A percentile compares a stretch with the other conserved stretches of the same genome.
Evolutionary conservation across 164 flowering plant species (phyloP).

Genomic region (Cinnamomum chago): DNA sequence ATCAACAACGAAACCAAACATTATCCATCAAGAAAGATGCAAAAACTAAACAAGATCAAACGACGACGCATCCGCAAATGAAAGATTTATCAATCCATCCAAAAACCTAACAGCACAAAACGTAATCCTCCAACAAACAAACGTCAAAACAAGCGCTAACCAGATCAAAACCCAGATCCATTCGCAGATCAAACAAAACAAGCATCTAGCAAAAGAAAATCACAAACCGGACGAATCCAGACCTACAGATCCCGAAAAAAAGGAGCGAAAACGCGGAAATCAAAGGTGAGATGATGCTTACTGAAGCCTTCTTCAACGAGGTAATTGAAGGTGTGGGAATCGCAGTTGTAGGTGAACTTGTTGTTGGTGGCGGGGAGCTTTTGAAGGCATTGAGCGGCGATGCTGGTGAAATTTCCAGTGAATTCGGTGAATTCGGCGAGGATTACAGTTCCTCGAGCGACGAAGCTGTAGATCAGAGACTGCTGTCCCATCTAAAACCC

Average conservation of each 20-base stretch:
- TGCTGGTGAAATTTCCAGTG: slow-evolving; percentile 24
- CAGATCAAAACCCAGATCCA: background rate
- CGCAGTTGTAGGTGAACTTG: slow-evolving; percentile 29
- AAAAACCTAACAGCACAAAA: background rate
- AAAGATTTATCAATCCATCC: too few species aligned
- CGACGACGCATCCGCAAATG: background rate
- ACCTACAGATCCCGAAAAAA: background rate
- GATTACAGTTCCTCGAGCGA: slow-evolving; percentile 25
- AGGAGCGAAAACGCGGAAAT: background rate
- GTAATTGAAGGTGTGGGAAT: slow-evolving; percentile 28
- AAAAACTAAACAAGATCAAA: background rate
- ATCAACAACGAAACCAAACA: background rate
- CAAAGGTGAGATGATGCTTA: background rate
- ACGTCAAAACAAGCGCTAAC: background rate
- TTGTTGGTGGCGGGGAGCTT: slow-evolving; percentile 26
- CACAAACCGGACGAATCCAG: background rate
- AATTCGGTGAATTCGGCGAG: slow-evolving; percentile 26
- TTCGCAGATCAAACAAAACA: background rate
- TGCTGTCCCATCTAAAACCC: slow-evolving; percentile 22
- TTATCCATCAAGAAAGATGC: background rate
- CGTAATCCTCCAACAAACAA: background rate
- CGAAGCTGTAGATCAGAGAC: slow-evolving; percentile 26
- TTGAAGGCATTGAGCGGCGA: slow-evolving; percentile 27
- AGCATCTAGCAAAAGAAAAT: background rate
- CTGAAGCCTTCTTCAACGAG: slow-evolving; percentile 32